These are phyloP conservation scores for Curvularia lunata DNA, from an alignment of 2,329 filamentous ascomycete genomes.

Conservation along the genomic window DNA sequence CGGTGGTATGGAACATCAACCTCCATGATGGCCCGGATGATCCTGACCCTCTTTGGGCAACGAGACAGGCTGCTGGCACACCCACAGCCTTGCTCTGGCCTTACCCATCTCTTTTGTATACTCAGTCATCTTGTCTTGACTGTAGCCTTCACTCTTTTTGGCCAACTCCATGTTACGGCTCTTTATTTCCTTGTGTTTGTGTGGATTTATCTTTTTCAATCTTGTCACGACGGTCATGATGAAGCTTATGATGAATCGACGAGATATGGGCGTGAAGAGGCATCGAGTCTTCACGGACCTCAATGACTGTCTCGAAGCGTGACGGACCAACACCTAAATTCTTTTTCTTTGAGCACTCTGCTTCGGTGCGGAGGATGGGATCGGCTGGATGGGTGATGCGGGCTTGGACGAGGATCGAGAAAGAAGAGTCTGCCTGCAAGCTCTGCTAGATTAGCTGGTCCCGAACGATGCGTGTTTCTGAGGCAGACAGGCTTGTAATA, in stretches of 20 bases:
- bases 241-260: constrained; percentile 29
- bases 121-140: constrained; percentile 31
- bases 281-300: constrained; percentile 25
- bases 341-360: constrained; percentile 26
- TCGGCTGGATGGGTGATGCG: constrained; percentile 13
- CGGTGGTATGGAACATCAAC: background rate
- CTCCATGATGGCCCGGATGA: background rate
- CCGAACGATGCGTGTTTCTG: constrained; percentile 16
- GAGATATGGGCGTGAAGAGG: constrained; percentile 19
- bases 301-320: constrained; percentile 32
- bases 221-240: constrained; percentile 39
- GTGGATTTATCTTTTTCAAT: constrained; percentile 9
- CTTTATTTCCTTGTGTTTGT: constrained; percentile 27
- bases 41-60: background rate
- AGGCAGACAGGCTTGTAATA: constrained; percentile 30
- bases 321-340: constrained; percentile 29
- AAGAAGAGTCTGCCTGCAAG: constrained; percentile 9
- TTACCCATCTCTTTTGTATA: constrained; percentile 33
- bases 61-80: background rate
- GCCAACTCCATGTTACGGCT: constrained; percentile 24
- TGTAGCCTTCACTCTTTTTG: constrained; percentile 26
- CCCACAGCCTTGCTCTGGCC: constrained; percentile 13
- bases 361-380: constrained; percentile 15
- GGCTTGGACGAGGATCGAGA: constrained; percentile 8
- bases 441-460: constrained; percentile 24